Evolutionary conservation across 495 filamentous ascomycete genomes (phyloP).

Genomic region (Penicillium salamii): DNA sequence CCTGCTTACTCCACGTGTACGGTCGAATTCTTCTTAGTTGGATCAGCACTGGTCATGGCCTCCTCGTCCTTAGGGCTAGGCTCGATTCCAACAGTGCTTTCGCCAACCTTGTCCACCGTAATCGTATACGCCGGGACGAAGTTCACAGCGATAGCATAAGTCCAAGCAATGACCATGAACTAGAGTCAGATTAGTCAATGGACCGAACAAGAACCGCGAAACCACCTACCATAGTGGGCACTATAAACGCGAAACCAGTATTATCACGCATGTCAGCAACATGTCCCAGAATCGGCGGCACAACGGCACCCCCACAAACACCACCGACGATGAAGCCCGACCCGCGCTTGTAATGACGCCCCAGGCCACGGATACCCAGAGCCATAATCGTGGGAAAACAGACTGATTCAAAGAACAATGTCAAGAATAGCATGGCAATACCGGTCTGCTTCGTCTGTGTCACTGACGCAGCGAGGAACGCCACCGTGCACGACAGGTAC

Average conservation of each 20-base stretch:
- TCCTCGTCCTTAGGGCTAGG: slow-evolving; percentile 24
- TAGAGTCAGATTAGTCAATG: background rate
- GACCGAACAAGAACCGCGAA: background rate
- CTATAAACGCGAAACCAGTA: slow-evolving; percentile 52
- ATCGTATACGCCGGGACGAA: slow-evolving; percentile 58
- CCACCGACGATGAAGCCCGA: slow-evolving; percentile 56
- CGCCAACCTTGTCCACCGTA: slow-evolving; percentile 58
- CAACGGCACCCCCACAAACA: slow-evolving; percentile 54
- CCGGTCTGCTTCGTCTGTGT: slow-evolving; percentile 41
- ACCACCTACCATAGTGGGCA: slow-evolving; percentile 52
- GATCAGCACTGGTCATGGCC: slow-evolving; percentile 14
- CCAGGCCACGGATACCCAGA: slow-evolving; percentile 57
- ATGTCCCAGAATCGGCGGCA: slow-evolving; percentile 49
- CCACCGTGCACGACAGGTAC: slow-evolving; percentile 37
- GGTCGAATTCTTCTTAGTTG: slow-evolving; percentile 6
- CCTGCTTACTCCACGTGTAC: slow-evolving; percentile 9
- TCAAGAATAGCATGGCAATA: slow-evolving; percentile 51
- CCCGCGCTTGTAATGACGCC: slow-evolving; percentile 57
- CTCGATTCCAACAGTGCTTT: slow-evolving; percentile 50
- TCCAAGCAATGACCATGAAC: slow-evolving; percentile 54
- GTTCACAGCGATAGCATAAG: slow-evolving; percentile 61
- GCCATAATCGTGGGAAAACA: slow-evolving; percentile 64
- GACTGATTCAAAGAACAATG: slow-evolving; percentile 61
- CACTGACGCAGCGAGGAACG: slow-evolving; percentile 35
- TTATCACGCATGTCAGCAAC: slow-evolving; percentile 47